phyloP scores from a whole-genome alignment of 257 asterid species.

The Avicennia marina region DNA sequence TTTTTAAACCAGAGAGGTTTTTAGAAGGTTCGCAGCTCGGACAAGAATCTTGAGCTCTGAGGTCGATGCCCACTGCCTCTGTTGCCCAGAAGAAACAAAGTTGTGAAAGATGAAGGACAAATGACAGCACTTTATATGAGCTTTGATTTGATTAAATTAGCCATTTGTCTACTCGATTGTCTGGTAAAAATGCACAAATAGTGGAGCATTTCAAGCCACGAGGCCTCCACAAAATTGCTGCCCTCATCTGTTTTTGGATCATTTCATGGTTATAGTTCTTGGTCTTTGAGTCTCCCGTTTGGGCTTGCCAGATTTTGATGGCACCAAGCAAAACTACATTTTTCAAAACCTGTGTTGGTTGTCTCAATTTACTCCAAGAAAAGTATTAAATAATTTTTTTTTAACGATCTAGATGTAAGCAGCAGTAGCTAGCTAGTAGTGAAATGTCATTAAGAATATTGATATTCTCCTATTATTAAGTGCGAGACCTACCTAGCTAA shows the following conservation, averaged over 20 bases:
- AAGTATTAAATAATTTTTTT: no score
- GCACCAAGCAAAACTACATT: not conserved
- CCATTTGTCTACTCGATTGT: constrained; percentile 10
- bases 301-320: not conserved
- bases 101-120: not conserved
- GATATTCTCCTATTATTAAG: no score
- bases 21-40: constrained; percentile 52
- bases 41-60: constrained; percentile 33
- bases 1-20: constrained; percentile 3
- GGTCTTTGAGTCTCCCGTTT: constrained; percentile 21
- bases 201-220: constrained; percentile 40
- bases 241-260: constrained; percentile 17
- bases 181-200: constrained; percentile 23
- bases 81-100: not conserved
- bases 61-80: constrained; percentile 12
- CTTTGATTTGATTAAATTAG: not conserved
- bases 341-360: no score
- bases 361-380: not conserved
- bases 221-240: constrained; percentile 26
- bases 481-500: no score
- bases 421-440: no score
- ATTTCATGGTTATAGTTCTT: not conserved
- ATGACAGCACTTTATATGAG: not conserved
- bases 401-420: no score
- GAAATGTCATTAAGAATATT: no score